A percentile compares a stretch with the other conserved stretches of the same genome.
Evolutionary conservation across 345 rosid genomes (phyloP).

Genomic region (Syzygium oleosum): DNA sequence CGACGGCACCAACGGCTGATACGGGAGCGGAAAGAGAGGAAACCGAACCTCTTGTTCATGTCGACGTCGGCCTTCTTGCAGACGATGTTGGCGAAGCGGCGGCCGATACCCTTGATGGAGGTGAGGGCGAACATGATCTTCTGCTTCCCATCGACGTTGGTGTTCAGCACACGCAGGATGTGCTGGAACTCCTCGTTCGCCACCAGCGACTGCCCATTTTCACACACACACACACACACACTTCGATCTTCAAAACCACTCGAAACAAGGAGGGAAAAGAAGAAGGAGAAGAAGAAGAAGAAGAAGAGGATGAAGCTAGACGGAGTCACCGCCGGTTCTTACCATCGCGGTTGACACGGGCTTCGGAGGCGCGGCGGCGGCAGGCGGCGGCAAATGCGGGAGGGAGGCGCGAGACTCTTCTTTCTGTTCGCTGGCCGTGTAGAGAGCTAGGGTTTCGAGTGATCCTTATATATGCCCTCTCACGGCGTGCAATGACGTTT

Average conservation of each 20-base stretch:
- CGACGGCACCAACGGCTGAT: not conserved
- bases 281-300: not conserved
- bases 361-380: not conserved
- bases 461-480: not conserved
- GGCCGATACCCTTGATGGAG: conserved; percentile 88
- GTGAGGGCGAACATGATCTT: conserved; percentile 90
- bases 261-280: not conserved
- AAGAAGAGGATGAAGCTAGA: not conserved
- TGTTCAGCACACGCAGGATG: conserved; percentile 85
- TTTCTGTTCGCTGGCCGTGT: not conserved
- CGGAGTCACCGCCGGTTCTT: not conserved
- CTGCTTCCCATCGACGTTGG: conserved; percentile 88
- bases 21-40: not conserved
- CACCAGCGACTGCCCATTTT: conserved; percentile 54
- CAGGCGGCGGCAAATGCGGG: not conserved
- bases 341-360: not conserved
- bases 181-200: conserved; percentile 90
- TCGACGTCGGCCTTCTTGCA: conserved; percentile 98
- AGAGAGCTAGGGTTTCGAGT: not conserved
- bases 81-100: conserved; percentile 79
- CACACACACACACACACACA: not conserved
- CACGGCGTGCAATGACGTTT: not conserved
- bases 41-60: conserved; percentile 78
- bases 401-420: not conserved
- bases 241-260: not conserved